A percentile compares a stretch with the other conserved stretches of the same genome.
Conservation (phyloP, 768 basidiomycete genomes). For the Hortiboletus campestris region DNA sequence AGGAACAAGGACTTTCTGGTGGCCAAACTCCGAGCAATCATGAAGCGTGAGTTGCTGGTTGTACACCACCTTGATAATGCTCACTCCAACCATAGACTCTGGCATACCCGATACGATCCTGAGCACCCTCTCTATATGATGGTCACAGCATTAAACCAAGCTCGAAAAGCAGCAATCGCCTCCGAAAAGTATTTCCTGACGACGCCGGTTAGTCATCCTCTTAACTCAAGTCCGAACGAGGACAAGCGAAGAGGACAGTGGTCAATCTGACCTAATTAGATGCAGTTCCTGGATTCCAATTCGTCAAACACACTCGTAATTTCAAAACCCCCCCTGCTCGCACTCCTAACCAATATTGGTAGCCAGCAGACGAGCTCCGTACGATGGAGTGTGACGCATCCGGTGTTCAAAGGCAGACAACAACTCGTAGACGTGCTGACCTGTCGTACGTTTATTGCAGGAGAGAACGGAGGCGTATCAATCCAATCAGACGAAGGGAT, state of each 20-base stretch:
- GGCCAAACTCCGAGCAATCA: slow-evolving; percentile 47
- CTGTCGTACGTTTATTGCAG: slow-evolving; percentile 40
- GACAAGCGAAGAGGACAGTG: not conserved
- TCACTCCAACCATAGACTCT: slow-evolving; percentile 44
- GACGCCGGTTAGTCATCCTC: slow-evolving; percentile 38
- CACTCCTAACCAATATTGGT: slow-evolving; percentile 56
- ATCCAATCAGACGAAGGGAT: slow-evolving; percentile 41
- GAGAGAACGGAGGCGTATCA: slow-evolving; percentile 40
- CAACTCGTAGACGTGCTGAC: slow-evolving; percentile 52
- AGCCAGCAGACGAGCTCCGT: slow-evolving; percentile 31
- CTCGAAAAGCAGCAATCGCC: slow-evolving; percentile 48
- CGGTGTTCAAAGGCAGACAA: slow-evolving; percentile 41
- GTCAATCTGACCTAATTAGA: slow-evolving; percentile 29
- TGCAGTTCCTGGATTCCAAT: slow-evolving; percentile 43
- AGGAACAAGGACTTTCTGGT: slow-evolving; percentile 50
- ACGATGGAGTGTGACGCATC: slow-evolving; percentile 44
- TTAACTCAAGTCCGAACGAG: not conserved
- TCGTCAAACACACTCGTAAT: slow-evolving; percentile 43
- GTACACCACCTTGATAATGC: not conserved
- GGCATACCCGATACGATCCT: slow-evolving; percentile 55
- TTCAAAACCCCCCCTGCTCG: slow-evolving; percentile 55
- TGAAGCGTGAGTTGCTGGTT: slow-evolving; percentile 40
- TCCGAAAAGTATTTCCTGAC: slow-evolving; percentile 44
- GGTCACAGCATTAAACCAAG: slow-evolving; percentile 49
- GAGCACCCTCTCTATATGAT: slow-evolving; percentile 49